Evolutionary conservation across 371 early-diverging fungal species (phyloP).

Genomic region (Hamiltosporidium tvaerminnensis): DNA sequence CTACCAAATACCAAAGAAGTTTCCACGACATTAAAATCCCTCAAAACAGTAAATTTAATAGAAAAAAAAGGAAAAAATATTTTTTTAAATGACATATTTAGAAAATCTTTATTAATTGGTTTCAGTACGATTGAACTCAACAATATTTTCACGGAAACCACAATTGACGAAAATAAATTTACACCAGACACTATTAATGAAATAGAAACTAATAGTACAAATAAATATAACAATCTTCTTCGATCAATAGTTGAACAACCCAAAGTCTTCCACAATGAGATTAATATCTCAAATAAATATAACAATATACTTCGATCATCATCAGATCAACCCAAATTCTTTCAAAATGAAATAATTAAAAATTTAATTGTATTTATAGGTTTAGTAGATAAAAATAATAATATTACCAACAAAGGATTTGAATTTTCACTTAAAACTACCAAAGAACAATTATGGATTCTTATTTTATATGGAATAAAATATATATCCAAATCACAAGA

Average conservation of each 20-base stretch:
- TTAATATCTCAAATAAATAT: background rate
- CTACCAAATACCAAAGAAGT: conserved; percentile 16
- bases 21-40: conserved; percentile 12
- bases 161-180: background rate
- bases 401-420: conserved; percentile 53
- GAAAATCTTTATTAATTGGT: conserved; percentile 24
- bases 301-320: background rate
- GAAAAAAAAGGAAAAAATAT: conserved; percentile 19
- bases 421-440: conserved; percentile 49
- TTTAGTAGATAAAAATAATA: background rate
- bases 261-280: background rate
- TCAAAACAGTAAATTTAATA: conserved; percentile 14
- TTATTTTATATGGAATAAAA: conserved; percentile 37
- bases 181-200: background rate
- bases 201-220: background rate
- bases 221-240: background rate
- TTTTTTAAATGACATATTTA: conserved; percentile 16
- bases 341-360: background rate
- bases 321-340: background rate
- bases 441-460: conserved; percentile 48
- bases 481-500: background rate
- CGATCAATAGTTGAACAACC: background rate
- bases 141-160: background rate
- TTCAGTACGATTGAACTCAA: conserved; percentile 9
- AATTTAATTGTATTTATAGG: background rate